Conservation (phyloP, 805 yeast genomes). For the Jamesozyma spencerorum region DNA sequence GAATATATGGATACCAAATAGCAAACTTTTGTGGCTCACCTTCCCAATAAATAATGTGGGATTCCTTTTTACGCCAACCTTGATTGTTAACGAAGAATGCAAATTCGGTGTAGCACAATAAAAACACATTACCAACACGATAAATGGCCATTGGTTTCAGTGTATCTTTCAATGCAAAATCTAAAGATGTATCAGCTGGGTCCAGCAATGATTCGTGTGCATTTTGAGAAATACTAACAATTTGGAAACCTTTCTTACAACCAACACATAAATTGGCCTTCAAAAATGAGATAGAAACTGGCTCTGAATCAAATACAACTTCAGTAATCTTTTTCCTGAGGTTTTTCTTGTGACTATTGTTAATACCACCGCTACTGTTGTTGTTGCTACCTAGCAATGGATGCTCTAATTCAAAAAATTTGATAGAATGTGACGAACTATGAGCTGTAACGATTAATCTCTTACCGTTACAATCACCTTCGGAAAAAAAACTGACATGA, state of each 20-base stretch:
- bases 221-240: slow-evolving; percentile 74
- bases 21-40: slow-evolving; percentile 91
- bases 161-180: slow-evolving; percentile 65
- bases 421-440: slow-evolving; percentile 68
- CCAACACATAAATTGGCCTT: slow-evolving; percentile 88
- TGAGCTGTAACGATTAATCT: slow-evolving; percentile 84
- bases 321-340: slow-evolving; percentile 63
- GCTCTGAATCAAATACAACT: slow-evolving; percentile 76
- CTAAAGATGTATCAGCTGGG: slow-evolving; percentile 97
- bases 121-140: slow-evolving; percentile 78
- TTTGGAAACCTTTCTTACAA: slow-evolving; percentile 93
- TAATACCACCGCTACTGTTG: background rate
- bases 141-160: slow-evolving; percentile 88
- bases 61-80: slow-evolving; percentile 93
- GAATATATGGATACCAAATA: slow-evolving; percentile 83
- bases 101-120: slow-evolving; percentile 83
- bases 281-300: slow-evolving; percentile 82
- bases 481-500: slow-evolving; percentile 86
- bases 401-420: slow-evolving; percentile 72
- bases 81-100: slow-evolving; percentile 89
- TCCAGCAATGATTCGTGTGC: slow-evolving; percentile 84
- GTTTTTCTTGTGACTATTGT: slow-evolving; percentile 42
- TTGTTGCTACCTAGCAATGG: slow-evolving; percentile 37
- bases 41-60: slow-evolving; percentile 95
- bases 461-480: slow-evolving; percentile 85